Evolutionary conservation across 441 rosid species (phyloP).

Genomic region (Corymbia calophylla): DNA sequence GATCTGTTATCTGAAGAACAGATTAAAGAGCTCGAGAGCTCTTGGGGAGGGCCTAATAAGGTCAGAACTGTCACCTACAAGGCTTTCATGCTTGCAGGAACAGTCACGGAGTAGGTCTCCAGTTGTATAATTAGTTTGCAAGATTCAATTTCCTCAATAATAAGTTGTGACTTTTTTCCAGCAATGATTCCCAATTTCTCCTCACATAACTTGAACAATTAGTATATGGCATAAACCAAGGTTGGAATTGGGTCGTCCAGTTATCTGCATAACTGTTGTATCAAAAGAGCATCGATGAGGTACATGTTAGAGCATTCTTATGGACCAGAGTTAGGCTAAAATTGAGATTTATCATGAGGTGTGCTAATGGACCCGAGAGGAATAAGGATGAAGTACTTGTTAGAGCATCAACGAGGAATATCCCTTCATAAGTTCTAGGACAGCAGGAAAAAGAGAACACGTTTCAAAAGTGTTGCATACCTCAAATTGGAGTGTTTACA

Average conservation of each 20-base stretch:
- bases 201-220: too few species aligned
- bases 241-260: too few species aligned
- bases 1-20: slow-evolving; percentile 37
- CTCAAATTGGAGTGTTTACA: too few species aligned
- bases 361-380: too few species aligned
- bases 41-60: slow-evolving; percentile 49
- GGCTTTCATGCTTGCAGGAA: slow-evolving; percentile 56
- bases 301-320: background rate
- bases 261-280: background rate
- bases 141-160: background rate
- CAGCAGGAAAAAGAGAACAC: too few species aligned
- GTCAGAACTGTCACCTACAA: slow-evolving; percentile 34
- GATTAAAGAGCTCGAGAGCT: slow-evolving; percentile 39
- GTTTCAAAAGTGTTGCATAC: too few species aligned
- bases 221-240: too few species aligned
- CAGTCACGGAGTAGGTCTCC: slow-evolving; percentile 6
- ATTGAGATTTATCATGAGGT: too few species aligned
- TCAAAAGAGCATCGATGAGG: background rate
- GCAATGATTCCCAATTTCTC: background rate
- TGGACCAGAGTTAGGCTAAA: too few species aligned
- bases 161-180: background rate
- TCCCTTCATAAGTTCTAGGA: background rate
- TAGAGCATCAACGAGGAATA: too few species aligned
- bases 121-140: background rate
- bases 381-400: too few species aligned